A percentile compares a stretch with the other conserved stretches of the same genome.
These are phyloP conservation scores for Fraxinus ornus DNA, from an alignment of 305 asterid species.

Conservation along the genomic window DNA sequence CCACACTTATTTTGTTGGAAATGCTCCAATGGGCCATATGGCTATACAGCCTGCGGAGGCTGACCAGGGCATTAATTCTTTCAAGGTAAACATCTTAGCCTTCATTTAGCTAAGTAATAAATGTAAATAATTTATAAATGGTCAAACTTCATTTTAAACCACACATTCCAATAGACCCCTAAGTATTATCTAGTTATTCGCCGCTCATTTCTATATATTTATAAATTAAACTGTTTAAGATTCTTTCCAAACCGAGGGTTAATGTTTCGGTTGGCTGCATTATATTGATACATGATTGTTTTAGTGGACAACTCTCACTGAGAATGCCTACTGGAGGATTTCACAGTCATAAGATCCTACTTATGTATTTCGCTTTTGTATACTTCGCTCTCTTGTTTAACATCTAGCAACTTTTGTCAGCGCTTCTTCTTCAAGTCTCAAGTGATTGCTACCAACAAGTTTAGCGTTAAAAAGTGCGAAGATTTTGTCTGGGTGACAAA, in stretches of 20 bases:
- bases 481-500: conserved; percentile 88
- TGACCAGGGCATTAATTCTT: conserved; percentile 34
- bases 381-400: neutral
- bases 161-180: too few relatives aligned
- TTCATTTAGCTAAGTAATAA: neutral
- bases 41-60: conserved; percentile 41
- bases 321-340: neutral
- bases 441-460: conserved; percentile 70
- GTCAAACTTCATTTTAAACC: neutral
- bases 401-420: conserved; percentile 35
- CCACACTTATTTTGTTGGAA: conserved; percentile 86
- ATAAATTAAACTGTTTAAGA: too few relatives aligned
- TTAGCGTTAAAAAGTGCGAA: conserved; percentile 49
- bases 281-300: neutral
- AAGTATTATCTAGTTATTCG: too few relatives aligned
- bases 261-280: neutral
- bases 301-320: neutral
- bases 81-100: conserved; percentile 45
- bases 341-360: neutral
- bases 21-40: conserved; percentile 88
- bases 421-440: conserved; percentile 91
- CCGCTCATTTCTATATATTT: too few relatives aligned
- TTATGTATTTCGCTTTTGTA: neutral
- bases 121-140: neutral
- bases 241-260: neutral